Evolutionary conservation across 2,329 filamentous ascomycete species (phyloP), one percentile per base, ranked within the genome.

Genomic region (Moelleriella libera): DNA sequence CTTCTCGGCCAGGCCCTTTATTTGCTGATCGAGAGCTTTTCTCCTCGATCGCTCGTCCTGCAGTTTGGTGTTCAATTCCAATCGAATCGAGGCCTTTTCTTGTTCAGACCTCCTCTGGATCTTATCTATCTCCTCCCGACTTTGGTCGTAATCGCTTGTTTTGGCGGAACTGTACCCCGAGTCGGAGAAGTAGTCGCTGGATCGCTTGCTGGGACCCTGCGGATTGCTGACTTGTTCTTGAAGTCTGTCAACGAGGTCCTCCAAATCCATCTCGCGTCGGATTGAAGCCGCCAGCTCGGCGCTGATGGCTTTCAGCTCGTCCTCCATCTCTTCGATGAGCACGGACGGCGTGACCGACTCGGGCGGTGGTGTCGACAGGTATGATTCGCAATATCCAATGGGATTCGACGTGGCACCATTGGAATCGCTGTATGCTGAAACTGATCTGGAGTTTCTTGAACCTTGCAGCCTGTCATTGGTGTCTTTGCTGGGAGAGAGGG

Each of bases 131-230:
- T 96, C 87, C 57, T 82, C 78, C 45, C 72, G 74, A 32, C 70
- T 72, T 42, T 76, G 70, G 50, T 82, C 79, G 50, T 70, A 70
- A 44, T 86, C 83, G 51, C 83, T 82, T 58, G 82, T 83, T 58
- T 88, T 85, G 47, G 86, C 76, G 1, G 88, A 90, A 63, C 88
- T 90, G 49, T 87, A 83, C 32, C 92, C 92, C 5, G 89, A 95
- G 63, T 98, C 92, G 2, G 92, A 98, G 63, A 92, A 98, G 68
- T 98, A 97, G 66, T 98, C 92, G 66, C 92, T 97, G 8, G 87
- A 94, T 51, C 90, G 78, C 61, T 85, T 83, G 52, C 77, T 81
- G 30, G 74, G 57, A 55, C 70, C 60, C 63, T 72, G 66, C 58
- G 73, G 59, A 64, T 80, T 74, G 63, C 72, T 75, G 52, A 74